Percentiles rank a stretch among this genome's conserved stretches.
phyloP scores from a whole-genome alignment of 371 early-diverging fungal species.

The Lichtheimia corymbifera region DNA sequence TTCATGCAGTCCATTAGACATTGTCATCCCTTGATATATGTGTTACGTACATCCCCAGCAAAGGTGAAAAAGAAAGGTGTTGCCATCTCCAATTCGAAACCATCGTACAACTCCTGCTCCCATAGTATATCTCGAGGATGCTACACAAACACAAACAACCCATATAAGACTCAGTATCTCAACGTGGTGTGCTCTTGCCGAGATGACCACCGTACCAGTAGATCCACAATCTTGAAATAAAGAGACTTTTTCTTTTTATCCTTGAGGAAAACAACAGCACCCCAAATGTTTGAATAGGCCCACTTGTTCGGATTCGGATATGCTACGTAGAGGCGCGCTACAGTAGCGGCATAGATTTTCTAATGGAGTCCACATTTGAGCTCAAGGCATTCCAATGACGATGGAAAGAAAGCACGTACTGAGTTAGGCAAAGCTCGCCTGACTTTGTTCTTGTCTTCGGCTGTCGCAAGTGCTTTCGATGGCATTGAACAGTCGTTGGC shows the following conservation, averaged over 20 bases:
- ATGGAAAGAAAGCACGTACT: slow-evolving; percentile 27
- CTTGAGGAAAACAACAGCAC: slow-evolving; percentile 75
- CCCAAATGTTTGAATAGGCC: slow-evolving; percentile 79
- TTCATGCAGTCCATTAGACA: background rate
- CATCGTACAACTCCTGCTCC: slow-evolving; percentile 82
- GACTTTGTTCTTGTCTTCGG: slow-evolving; percentile 54
- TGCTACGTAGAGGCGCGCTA: slow-evolving; percentile 84
- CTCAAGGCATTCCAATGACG: background rate
- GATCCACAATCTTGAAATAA: slow-evolving; percentile 78
- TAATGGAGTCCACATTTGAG: slow-evolving; percentile 21
- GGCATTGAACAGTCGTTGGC: slow-evolving; percentile 28
- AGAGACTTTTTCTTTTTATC: slow-evolving; percentile 66
- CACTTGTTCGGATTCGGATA: slow-evolving; percentile 71
- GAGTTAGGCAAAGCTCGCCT: slow-evolving; percentile 47
- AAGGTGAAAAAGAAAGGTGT: slow-evolving; percentile 88
- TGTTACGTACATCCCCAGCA: slow-evolving; percentile 70
- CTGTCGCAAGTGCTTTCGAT: slow-evolving; percentile 43
- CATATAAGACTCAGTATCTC: background rate
- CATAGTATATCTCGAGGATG: slow-evolving; percentile 69
- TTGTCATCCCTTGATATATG: background rate
- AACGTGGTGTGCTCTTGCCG: background rate
- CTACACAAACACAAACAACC: slow-evolving; percentile 26
- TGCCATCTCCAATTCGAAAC: slow-evolving; percentile 73
- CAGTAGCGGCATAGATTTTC: slow-evolving; percentile 86
- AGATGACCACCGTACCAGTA: slow-evolving; percentile 50